Base-by-base conservation (phyloP, 495 filamentous ascomycete species). In the Penicillium mononematosum region DNA sequence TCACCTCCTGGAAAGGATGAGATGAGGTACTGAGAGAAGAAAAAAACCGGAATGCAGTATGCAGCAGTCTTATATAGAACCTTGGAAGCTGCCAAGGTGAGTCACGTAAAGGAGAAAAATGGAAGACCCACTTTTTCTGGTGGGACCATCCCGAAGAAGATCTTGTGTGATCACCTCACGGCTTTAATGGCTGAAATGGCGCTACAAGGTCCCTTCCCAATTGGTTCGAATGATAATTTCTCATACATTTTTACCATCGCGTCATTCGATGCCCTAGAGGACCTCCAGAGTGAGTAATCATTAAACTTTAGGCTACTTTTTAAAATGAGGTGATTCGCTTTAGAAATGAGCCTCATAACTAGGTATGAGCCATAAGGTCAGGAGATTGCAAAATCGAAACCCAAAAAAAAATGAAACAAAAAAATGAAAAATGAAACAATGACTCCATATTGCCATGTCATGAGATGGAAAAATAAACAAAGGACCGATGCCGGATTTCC, bases 1-100 rank as follows among this genome's bases (percentile, higher is more conserved):
- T 75, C 75, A 77, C 67, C 75, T 69, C 71, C 63, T 65, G 58
- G 48, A 60, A 60, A 76, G 72, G 74, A 72, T 61, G 72, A 77
- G 74, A 75, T 75, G 67, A 72, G 68, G 71, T 70, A 59, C 54
- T 58, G 62, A 53, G 19, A 62, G 53, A 49, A 63, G 62, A 29
- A 43, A 57, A 61, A 43, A 58, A 60, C n/a, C 34, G 39, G 47
- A 55, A 44, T 45, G 36, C 24, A 53, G 67, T 53, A 46, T 46
- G 41, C 53, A 25, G 39, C 62, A 58, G 62, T 32, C 27, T 20
- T 56, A 64, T 64, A 59, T 68, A 64, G 12, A 24, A 22, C 22
- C 22, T 22, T 22, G 22, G 22, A 8, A 29, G 27, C 27, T 14
- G 31, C 31, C 31, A 34, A 34, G 65, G 65, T 66, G 63, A 68